Percentiles rank a stretch among this genome's conserved stretches.
Evolutionary conservation across 2,329 filamentous ascomycete genomes (phyloP).

Genomic region (Neocucurbitaria cava): DNA sequence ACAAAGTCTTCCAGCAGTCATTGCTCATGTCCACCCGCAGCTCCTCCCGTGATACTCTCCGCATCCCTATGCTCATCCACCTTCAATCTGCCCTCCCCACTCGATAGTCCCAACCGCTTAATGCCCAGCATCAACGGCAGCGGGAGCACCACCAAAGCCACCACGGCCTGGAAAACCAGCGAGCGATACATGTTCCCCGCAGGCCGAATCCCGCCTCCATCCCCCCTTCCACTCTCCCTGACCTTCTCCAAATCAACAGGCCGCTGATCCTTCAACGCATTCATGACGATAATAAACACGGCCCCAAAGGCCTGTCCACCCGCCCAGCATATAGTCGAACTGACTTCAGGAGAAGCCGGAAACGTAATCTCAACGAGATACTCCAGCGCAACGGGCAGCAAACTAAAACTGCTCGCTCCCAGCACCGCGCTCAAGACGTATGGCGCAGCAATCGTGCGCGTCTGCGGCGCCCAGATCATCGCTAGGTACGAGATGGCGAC

Average conservation of each 20-base stretch:
- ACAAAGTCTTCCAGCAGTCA: slow-evolving; percentile 31
- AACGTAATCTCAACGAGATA: slow-evolving; percentile 87
- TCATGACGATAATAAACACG: slow-evolving; percentile 82
- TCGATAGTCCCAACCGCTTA: slow-evolving; percentile 62
- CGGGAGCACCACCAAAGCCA: slow-evolving; percentile 70
- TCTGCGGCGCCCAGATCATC: slow-evolving; percentile 80
- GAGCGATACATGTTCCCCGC: slow-evolving; percentile 76
- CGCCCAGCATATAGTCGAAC: slow-evolving; percentile 82
- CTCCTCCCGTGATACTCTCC: slow-evolving; percentile 5
- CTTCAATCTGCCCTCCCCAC: slow-evolving; percentile 39
- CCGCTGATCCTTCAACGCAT: slow-evolving; percentile 66
- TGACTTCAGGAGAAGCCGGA: slow-evolving; percentile 85
- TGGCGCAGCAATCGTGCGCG: slow-evolving; percentile 67
- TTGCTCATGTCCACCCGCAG: slow-evolving; percentile 19
- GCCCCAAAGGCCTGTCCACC: slow-evolving; percentile 86
- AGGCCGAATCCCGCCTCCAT: slow-evolving; percentile 51
- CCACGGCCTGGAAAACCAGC: slow-evolving; percentile 78
- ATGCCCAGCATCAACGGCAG: slow-evolving; percentile 73
- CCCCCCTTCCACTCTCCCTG: slow-evolving; percentile 30
- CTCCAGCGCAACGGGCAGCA: slow-evolving; percentile 86
- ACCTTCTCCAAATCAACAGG: slow-evolving; percentile 37
- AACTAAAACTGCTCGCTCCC: slow-evolving; percentile 78
- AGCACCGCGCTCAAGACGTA: slow-evolving; percentile 78
- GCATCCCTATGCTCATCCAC: slow-evolving; percentile 41
- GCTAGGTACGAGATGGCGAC: slow-evolving; percentile 75